Conservation (phyloP, 176 grass and related monocot genomes). For the Canna indica region DNA sequence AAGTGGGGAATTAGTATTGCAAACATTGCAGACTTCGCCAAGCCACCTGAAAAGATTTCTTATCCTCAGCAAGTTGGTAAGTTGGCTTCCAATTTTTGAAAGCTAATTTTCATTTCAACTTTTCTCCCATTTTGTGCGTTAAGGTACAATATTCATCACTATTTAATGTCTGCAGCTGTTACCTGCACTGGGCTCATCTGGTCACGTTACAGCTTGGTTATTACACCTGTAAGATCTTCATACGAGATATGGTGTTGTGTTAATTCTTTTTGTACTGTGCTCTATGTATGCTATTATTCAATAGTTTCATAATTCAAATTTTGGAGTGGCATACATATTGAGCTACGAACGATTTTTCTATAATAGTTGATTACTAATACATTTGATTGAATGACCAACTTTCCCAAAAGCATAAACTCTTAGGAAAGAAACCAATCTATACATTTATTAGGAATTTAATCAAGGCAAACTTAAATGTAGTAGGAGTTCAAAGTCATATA, state of each 20-base stretch:
- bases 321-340: no score
- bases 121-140: background rate
- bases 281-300: background rate
- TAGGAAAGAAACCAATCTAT: no score
- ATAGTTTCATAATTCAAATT: background rate
- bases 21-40: conserved; percentile 76
- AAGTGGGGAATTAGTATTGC: conserved; percentile 96
- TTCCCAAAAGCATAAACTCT: no score
- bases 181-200: conserved; percentile 22
- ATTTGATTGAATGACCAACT: no score
- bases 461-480: no score
- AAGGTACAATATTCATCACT: conserved; percentile 1
- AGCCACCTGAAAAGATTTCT: conserved; percentile 80
- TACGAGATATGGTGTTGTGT: background rate
- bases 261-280: background rate
- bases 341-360: no score
- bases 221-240: conserved; percentile 11
- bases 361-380: no score
- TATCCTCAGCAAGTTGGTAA: conserved; percentile 89
- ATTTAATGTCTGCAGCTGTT: conserved; percentile 42
- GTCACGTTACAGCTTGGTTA: conserved; percentile 17
- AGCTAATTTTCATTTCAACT: background rate
- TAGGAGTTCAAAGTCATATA: no score
- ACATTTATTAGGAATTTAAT: no score
- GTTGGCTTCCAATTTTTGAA: background rate